Conservation (phyloP, 1,284 basidiomycete genomes). For the Ustilago bromivora region DNA sequence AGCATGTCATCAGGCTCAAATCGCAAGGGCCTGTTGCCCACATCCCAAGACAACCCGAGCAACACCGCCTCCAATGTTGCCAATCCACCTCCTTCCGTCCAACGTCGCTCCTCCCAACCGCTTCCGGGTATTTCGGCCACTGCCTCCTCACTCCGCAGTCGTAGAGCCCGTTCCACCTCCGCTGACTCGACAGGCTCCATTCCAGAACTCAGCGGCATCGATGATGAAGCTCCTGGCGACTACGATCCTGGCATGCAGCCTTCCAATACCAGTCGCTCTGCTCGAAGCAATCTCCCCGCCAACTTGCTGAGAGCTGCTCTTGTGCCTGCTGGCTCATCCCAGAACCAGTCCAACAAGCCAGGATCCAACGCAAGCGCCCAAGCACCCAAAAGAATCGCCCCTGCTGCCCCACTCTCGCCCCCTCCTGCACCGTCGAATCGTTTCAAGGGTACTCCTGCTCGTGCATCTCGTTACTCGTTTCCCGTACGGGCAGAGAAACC, state of each 20-base stretch:
- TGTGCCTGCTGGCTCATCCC: conserved; percentile 17
- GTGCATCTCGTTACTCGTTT: conserved; percentile 65
- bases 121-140: conserved; percentile 65
- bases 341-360: conserved; percentile 11
- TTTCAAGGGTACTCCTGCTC: conserved; percentile 66
- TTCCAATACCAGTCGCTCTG: conserved; percentile 26
- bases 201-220: conserved; percentile 25
- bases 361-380: conserved; percentile 12
- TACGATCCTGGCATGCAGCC: conserved; percentile 49
- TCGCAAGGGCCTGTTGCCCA: conserved; percentile 53
- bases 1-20: conserved; percentile 38
- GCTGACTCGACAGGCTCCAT: conserved; percentile 23
- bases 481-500: conserved; percentile 70
- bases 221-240: conserved; percentile 60
- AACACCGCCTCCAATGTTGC: neutral
- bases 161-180: conserved; percentile 46
- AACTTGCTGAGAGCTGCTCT: conserved; percentile 33
- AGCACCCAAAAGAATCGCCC: conserved; percentile 15
- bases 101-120: conserved; percentile 54
- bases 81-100: conserved; percentile 32
- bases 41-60: conserved; percentile 29
- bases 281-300: conserved; percentile 10
- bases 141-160: conserved; percentile 61
- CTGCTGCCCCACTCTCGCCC: conserved; percentile 37
- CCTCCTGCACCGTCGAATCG: conserved; percentile 37